Percentiles rank a stretch among this genome's conserved stretches.
These are phyloP conservation scores for Castanea crenata DNA, from an alignment of 306 rosid genomes.

Conservation along the genomic window DNA sequence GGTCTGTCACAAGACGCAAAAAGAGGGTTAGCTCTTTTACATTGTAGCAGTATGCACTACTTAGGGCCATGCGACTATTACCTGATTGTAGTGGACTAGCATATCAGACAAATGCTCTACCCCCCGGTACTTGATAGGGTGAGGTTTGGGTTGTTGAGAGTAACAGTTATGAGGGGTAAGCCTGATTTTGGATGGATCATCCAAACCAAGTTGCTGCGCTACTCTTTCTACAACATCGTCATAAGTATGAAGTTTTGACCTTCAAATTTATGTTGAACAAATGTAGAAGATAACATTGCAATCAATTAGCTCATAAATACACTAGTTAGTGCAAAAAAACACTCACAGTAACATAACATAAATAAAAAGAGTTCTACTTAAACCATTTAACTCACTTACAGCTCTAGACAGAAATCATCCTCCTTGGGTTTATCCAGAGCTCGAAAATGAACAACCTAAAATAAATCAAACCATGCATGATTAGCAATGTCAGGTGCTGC, in stretches of 20 bases:
- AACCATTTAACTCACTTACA: constrained; percentile 53
- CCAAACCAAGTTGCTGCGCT: constrained; percentile 79
- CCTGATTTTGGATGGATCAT: constrained; percentile 79
- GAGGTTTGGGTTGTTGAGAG: constrained; percentile 94
- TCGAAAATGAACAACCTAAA: constrained; percentile 89
- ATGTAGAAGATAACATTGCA: constrained; percentile 15
- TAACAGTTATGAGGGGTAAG: constrained; percentile 89
- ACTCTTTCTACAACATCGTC: constrained; percentile 88
- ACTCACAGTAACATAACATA: constrained; percentile 1
- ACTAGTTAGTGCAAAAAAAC: constrained; percentile 2
- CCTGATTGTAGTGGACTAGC: constrained; percentile 93
- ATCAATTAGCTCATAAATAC: not conserved
- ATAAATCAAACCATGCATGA: constrained; percentile 18
- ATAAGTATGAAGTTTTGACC: constrained; percentile 84
- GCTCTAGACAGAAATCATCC: constrained; percentile 77
- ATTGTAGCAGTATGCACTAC: constrained; percentile 14
- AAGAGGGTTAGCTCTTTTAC: constrained; percentile 10
- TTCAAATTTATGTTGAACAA: constrained; percentile 28
- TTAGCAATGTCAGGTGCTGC: constrained; percentile 17
- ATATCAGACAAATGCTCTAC: constrained; percentile 82
- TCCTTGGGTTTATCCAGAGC: constrained; percentile 85
- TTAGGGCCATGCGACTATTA: constrained; percentile 28
- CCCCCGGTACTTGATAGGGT: constrained; percentile 83
- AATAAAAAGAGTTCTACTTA: constrained; percentile 5
- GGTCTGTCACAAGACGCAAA: constrained; percentile 47